phyloP scores from a whole-genome alignment of 306 rosid species.

The Pachyrhizus erosus region DNA sequence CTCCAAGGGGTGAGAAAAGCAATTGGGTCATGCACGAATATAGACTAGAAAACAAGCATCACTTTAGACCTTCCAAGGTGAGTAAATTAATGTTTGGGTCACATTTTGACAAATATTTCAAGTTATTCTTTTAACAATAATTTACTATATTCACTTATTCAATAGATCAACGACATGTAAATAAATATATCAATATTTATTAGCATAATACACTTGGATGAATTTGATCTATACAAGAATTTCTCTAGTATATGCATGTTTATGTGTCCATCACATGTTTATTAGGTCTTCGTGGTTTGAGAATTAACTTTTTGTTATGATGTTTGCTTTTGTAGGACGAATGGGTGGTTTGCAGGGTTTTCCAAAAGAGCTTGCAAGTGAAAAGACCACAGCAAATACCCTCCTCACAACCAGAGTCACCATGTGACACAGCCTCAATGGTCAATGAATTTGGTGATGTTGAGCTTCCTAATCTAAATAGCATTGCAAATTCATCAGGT shows the following conservation, averaged over 20 bases:
- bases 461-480: constrained; percentile 64
- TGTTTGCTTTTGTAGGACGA: constrained; percentile 65
- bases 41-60: constrained; percentile 66
- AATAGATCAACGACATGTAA: background rate
- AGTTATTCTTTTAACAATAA: background rate
- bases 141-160: no score
- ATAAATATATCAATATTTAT: background rate
- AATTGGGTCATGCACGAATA: constrained; percentile 99
- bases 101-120: background rate
- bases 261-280: background rate
- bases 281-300: background rate
- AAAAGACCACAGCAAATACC: constrained; percentile 69
- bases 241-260: background rate
- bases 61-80: constrained; percentile 72
- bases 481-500: constrained; percentile 52
- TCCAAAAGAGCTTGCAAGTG: constrained; percentile 65
- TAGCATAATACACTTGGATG: background rate
- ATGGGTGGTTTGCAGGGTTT: constrained; percentile 96
- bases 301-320: background rate
- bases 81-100: background rate
- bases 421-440: constrained; percentile 70
- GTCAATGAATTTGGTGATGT: constrained; percentile 73
- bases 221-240: background rate
- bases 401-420: constrained; percentile 73
- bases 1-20: constrained; percentile 93